A percentile compares a stretch with the other conserved stretches of the same genome.
These are phyloP conservation scores for Plasmopara halstedii DNA, from an alignment of 352 stramenopile genomes.

Conservation along the genomic window DNA sequence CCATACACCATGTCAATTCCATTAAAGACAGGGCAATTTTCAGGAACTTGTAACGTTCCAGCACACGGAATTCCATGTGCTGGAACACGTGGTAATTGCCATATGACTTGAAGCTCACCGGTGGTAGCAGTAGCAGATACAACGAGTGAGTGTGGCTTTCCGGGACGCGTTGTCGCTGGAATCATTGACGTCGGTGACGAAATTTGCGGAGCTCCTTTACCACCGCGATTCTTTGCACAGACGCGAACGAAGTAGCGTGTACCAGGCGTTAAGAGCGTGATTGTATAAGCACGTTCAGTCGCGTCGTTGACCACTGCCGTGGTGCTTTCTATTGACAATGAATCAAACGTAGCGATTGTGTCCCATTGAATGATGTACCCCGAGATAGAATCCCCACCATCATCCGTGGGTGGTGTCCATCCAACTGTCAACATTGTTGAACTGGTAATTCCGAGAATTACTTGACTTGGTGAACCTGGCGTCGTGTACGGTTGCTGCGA, in stretches of 20 bases:
- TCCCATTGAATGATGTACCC: slow-evolving; percentile 92
- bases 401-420: slow-evolving; percentile 73
- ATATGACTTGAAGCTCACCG: slow-evolving; percentile 45
- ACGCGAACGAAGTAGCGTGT: slow-evolving; percentile 87
- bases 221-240: slow-evolving; percentile 60
- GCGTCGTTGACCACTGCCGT: slow-evolving; percentile 50
- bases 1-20: slow-evolving; percentile 87
- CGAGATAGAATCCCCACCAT: slow-evolving; percentile 86
- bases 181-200: slow-evolving; percentile 40
- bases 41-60: slow-evolving; percentile 43
- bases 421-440: slow-evolving; percentile 90
- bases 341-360: slow-evolving; percentile 82
- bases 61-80: slow-evolving; percentile 63
- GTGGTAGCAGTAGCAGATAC: slow-evolving; percentile 19
- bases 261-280: slow-evolving; percentile 75
- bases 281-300: slow-evolving; percentile 66
- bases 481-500: slow-evolving; percentile 89
- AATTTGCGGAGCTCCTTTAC: slow-evolving; percentile 47
- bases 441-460: slow-evolving; percentile 62
- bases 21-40: slow-evolving; percentile 48
- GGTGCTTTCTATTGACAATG: slow-evolving; percentile 47
- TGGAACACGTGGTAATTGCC: slow-evolving; percentile 55
- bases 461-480: slow-evolving; percentile 79
- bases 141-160: slow-evolving; percentile 56
- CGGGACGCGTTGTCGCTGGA: slow-evolving; percentile 45